A percentile compares a stretch with the other conserved stretches of the same genome.
phyloP scores from a whole-genome alignment of 805 yeast species.

The Wickerhamomyces silvicola region DNA sequence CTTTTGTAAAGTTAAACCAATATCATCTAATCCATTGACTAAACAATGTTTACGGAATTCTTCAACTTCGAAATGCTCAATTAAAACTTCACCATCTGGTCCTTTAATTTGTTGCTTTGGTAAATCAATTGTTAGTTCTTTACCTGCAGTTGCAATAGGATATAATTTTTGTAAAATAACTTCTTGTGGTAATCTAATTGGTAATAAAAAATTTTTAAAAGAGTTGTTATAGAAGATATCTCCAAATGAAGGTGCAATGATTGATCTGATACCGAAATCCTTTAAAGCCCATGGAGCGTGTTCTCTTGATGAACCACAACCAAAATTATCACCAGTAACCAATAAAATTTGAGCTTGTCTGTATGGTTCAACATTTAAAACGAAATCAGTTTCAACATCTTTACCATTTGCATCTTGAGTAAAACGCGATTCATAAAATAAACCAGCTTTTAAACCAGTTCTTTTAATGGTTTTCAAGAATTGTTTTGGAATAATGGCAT shows the following conservation, averaged over 20 bases:
- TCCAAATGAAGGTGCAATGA: conserved; percentile 97
- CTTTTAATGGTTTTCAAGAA: conserved; percentile 96
- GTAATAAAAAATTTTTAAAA: conserved; percentile 90
- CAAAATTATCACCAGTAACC: conserved; percentile 95
- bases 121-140: conserved; percentile 68
- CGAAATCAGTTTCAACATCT: conserved; percentile 81
- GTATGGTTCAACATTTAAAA: conserved; percentile 81
- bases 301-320: conserved; percentile 98
- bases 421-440: conserved; percentile 88
- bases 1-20: conserved; percentile 90
- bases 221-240: conserved; percentile 98
- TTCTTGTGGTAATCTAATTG: conserved; percentile 83
- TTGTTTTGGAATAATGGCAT: conserved; percentile 98
- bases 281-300: conserved; percentile 99
- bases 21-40: conserved; percentile 92
- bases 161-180: conserved; percentile 63
- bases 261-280: conserved; percentile 93
- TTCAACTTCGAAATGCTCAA: conserved; percentile 83
- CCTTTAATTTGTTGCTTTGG: conserved; percentile 76
- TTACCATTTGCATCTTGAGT: conserved; percentile 62
- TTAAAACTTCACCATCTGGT: conserved; percentile 63
- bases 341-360: conserved; percentile 74
- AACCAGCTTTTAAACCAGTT: conserved; percentile 84
- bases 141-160: conserved; percentile 74
- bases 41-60: conserved; percentile 91